phyloP scores from a whole-genome alignment of 129 eudicot species.

The Escallonia rubra region DNA sequence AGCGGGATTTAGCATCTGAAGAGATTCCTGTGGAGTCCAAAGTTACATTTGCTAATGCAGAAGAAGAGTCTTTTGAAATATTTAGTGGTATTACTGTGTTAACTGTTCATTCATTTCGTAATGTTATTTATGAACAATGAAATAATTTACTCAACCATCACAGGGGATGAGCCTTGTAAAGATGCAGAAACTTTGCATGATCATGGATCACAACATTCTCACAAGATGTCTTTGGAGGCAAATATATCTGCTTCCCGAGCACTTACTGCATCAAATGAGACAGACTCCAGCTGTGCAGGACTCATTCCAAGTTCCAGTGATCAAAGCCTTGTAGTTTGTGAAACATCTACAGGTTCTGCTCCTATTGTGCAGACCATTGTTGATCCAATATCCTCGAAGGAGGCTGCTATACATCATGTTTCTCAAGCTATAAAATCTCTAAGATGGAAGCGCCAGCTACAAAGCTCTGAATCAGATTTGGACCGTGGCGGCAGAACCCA shows the following conservation, averaged over 20 bases:
- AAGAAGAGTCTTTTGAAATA: constrained; percentile 61
- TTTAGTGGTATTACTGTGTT: constrained; percentile 43
- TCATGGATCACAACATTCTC: constrained; percentile 16
- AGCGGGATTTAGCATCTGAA: constrained; percentile 60
- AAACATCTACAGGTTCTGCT: constrained; percentile 21
- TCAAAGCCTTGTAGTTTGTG: constrained; percentile 9
- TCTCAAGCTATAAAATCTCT: constrained; percentile 97
- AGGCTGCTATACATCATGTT: constrained; percentile 92
- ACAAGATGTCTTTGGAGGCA: constrained; percentile 8
- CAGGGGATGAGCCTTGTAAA: constrained; percentile 21
- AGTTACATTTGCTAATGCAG: constrained; percentile 54
- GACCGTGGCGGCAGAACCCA: constrained; percentile 21
- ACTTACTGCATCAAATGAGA: constrained; percentile 22
- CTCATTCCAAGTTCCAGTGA: constrained; percentile 24
- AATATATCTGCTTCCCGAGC: constrained; percentile 17
- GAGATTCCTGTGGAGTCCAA: constrained; percentile 51
- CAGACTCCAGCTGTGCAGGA: constrained; percentile 18
- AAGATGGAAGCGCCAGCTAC: constrained; percentile 75
- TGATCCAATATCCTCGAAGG: constrained; percentile 64
- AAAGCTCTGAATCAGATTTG: constrained; percentile 31
- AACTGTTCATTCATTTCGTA: not conserved
- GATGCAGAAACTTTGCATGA: constrained; percentile 15
- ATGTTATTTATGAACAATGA: constrained; percentile 6
- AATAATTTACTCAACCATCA: constrained; percentile 19
- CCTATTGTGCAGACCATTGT: constrained; percentile 36